Base-by-base conservation (phyloP, 1,284 basidiomycete genomes). In the Exobasidium cylindrosporum region DNA sequence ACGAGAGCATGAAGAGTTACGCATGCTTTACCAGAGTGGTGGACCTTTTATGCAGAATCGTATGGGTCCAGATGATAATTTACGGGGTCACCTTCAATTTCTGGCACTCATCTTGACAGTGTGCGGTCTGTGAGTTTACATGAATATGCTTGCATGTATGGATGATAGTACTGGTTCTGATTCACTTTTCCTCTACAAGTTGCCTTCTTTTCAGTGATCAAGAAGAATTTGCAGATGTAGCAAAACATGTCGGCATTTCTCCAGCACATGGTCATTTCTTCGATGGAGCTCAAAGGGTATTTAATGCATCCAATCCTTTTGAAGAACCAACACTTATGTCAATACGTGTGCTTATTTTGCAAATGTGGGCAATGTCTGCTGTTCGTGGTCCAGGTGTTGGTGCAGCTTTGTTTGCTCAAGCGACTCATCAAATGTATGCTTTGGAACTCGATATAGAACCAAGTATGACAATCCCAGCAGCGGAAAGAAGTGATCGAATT, bases 361-460 rank as follows among this genome's bases (percentile, higher is more conserved):
- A 67, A 29, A 59, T 62, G 45, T 64, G 61, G 10, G 62, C 65
- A 28, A 44, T 70, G 31, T 66, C 55, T 26, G 52, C 61, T 1
- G 54, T 69, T 49, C 70, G 71, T 13, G 61, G 67, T n/a, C 70
- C 72, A 10, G 55, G 60, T 6, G 64, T 69, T n/a, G 70, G 68
- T 10, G 57, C 58, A 1, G 63, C 59, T 31, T 56, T 73, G 60
- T 61, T 63, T 49, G 59, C 64, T 47, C 68, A 66, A 35, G 65
- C 67, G 49, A 61, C 65, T 29, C 67, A 68, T 35, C 65, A 72
- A 58, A 70, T 72, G 24, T 62, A 69, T 21, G 60, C 69, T 3
- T 64, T 74, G 4, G 67, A 72, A 23, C 60, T 76, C 30, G 72
- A 76, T 58, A 53, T 65, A 26, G 74, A 76, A 24, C 74, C 74